A percentile compares a stretch with the other conserved stretches of the same genome.
Evolutionary conservation across 345 rosid genomes (phyloP).

Genomic region (Limnanthes douglasii): DNA sequence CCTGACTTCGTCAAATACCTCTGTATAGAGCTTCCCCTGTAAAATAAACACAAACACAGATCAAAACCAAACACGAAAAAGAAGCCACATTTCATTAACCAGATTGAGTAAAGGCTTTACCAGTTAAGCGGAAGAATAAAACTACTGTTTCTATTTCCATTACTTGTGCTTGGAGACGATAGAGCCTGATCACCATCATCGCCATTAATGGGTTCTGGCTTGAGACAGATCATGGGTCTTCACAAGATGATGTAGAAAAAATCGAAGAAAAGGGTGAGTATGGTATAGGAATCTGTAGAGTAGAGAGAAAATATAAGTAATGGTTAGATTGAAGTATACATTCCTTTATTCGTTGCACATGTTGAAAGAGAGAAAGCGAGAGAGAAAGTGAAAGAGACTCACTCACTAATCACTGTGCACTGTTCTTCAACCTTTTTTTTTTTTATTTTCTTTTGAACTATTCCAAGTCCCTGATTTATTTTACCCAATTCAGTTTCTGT

Average conservation of each 20-base stretch:
- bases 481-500: too few species aligned
- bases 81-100: background rate
- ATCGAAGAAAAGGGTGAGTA: too few species aligned
- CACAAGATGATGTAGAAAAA: too few species aligned
- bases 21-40: slow-evolving; percentile 42
- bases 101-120: slow-evolving; percentile 11
- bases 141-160: slow-evolving; percentile 12
- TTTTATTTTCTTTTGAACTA: too few species aligned
- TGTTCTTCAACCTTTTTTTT: too few species aligned
- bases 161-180: slow-evolving; percentile 11
- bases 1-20: slow-evolving; percentile 34
- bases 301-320: too few species aligned
- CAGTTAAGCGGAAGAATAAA: slow-evolving; percentile 39
- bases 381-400: slow-evolving; percentile 7
- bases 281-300: too few species aligned
- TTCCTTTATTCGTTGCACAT: too few species aligned
- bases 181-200: slow-evolving; percentile 25
- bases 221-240: slow-evolving; percentile 38
- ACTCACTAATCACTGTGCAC: too few species aligned
- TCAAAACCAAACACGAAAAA: slow-evolving; percentile 1
- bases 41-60: slow-evolving; percentile 3
- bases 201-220: slow-evolving; percentile 38
- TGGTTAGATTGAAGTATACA: too few species aligned
- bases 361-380: too few species aligned
- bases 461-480: too few species aligned